Base-by-base conservation (phyloP, 768 basidiomycete genomes). In the Boletus edulis region DNA sequence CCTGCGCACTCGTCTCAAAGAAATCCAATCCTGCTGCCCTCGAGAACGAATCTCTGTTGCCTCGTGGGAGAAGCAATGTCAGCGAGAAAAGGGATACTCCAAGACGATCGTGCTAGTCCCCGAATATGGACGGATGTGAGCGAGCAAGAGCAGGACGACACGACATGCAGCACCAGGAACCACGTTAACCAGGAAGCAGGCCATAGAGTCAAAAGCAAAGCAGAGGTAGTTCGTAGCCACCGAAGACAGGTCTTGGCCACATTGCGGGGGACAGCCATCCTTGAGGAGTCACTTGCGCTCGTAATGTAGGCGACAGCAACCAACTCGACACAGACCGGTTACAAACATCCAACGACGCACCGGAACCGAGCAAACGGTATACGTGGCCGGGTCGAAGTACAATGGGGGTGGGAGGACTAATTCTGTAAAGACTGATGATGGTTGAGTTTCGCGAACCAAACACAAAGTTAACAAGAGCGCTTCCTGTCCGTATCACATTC, bases 1-100 rank as follows among this genome's bases (percentile, higher is more conserved):
- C 32, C 63, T 50, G 18, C 55, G 51, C 62, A 34, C 27, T 37
- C 51, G 43, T 60, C 60, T 55, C 57, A 32, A 60, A 70, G 62
- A 58, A 67, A 68, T 54, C 65, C 61, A 55, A 61, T 59, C 55
- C 55, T 56, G 53, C 65, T 69, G 73, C 66, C 69, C 73, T 76
- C 76, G 81, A 83, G 82, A 79, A 75, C 79, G 67, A 81, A 77
- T 79, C 81, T 81, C 80, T 82, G 65, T 78, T 79, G 70, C 61
- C 70, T 67, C 77, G 62, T 38, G 62, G 75, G 69, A 75, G 61
- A 60, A 65, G 56, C 72, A 79, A 79, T 68, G 75, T 72, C 73
- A 72, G 62, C 60, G 34, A 59, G 57, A 51, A 57, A 56, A 48
- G 49, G 60, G 49, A 60, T 39, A 43, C 55, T 48, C 56, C 59